Evolutionary conservation across 2,329 filamentous ascomycete genomes (phyloP), one percentile per base, ranked within the genome.

Genomic region (Trichoderma atrobrunneum): DNA sequence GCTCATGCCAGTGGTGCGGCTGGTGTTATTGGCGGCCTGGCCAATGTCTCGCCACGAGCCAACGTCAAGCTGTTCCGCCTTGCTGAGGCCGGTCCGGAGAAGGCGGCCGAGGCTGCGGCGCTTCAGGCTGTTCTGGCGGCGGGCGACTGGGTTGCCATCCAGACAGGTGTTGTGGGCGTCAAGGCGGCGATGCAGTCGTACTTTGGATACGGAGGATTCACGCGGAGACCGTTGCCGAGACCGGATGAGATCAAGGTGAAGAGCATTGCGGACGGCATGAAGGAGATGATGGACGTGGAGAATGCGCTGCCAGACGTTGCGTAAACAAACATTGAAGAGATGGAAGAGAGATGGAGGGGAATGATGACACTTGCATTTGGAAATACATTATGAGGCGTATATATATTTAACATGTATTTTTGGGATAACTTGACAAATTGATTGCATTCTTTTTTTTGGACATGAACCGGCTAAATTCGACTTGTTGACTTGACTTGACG

Each of bases 101-200:
- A 84, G 32, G 89, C 91, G 77, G 91, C 91, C 1, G 89, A 92
- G 77, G 91, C 91, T 2, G 86, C 87, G 76, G 86, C 85, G 75
- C 80, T 92, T 80, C 91, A 93, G 80, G 90, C 88, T 60, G 81
- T 89, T 26, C 84, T 94, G 57, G 89, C 91, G 59, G 84, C 87
- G 64, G 92, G 90, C 60, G 92, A 94, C 82, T 93, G 91, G 91
- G 88, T 87, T 4, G 90, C 90, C 34, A 93, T 93, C 73, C 87
- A 91, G 77, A 89, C 90, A 71, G 92, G 91, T 61, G 90, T 94
- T 70, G 87, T 92, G 32, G 91, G 90, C 60, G 91, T 91, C 76
- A 94, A 93, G 84, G 87, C 88, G 70, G 90, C 87, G 6, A 81
- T 94, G 75, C 84, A 91, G 79, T 82, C 86, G n/a, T 91, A 89